Percentiles rank a stretch among this genome's conserved stretches.
Evolutionary conservation across 2,329 filamentous ascomycete genomes (phyloP).

Genomic region (Thielaviopsis populi): DNA sequence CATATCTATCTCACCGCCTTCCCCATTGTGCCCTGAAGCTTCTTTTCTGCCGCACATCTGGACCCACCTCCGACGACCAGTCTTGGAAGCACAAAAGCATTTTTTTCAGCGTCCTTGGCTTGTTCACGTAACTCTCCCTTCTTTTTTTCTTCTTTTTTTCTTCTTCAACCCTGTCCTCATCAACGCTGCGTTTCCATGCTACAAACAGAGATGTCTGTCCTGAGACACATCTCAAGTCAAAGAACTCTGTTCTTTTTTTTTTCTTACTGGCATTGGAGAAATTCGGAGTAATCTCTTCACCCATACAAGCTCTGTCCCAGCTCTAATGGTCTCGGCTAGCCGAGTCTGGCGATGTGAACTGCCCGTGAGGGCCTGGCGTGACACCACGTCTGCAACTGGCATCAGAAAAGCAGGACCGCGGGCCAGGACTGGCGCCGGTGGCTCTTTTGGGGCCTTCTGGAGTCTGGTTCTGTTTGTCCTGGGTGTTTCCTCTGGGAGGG

Average conservation of each 20-base stretch:
- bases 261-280: constrained; percentile 66
- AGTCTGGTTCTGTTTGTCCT: constrained; percentile 12
- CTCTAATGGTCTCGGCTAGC: background rate
- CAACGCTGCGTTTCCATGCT: constrained; percentile 95
- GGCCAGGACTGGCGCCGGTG: constrained; percentile 2
- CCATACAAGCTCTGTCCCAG: constrained; percentile 27
- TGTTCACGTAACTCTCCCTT: background rate
- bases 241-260: constrained; percentile 16
- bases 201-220: constrained; percentile 46
- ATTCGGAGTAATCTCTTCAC: constrained; percentile 93
- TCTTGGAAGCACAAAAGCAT: constrained; percentile 7
- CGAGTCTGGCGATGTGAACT: constrained; percentile 32
- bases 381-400: constrained; percentile 68
- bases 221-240: constrained; percentile 23
- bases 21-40: background rate
- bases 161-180: constrained; percentile 59
- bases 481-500: constrained; percentile 61
- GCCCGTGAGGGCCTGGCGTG: constrained; percentile 80
- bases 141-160: constrained; percentile 24
- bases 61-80: constrained; percentile 8
- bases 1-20: background rate
- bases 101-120: constrained; percentile 9
- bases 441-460: background rate
- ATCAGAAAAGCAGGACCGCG: constrained; percentile 67
- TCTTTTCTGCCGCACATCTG: constrained; percentile 5